Percentiles rank a stretch among this genome's conserved stretches.
These are phyloP conservation scores for Colletotrichum chlorophyti DNA, from an alignment of 2,329 filamentous ascomycete genomes.

Conservation along the genomic window DNA sequence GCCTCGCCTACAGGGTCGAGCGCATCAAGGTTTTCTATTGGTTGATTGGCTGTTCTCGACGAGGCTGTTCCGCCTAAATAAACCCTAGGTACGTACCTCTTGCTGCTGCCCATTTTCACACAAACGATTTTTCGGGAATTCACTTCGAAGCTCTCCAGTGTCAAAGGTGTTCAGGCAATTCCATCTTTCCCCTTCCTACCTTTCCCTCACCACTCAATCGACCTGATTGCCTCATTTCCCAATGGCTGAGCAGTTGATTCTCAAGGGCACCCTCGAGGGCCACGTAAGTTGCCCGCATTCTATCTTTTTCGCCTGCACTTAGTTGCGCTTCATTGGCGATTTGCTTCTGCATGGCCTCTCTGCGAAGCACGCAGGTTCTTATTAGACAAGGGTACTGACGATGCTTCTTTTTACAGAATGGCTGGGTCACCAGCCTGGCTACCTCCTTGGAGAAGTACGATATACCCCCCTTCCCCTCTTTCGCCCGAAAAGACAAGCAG, in stretches of 20 bases:
- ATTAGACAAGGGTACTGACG: conserved; percentile 28
- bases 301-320: conserved; percentile 31
- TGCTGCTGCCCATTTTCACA: too few relatives aligned
- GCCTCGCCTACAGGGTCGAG: too few relatives aligned
- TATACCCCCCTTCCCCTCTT: background rate
- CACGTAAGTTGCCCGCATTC: conserved; percentile 73
- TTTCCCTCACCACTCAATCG: conserved; percentile 47
- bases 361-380: too few relatives aligned
- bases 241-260: conserved; percentile 94
- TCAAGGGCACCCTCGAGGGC: conserved; percentile 97
- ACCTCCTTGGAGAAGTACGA: conserved; percentile 98
- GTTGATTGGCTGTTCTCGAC: too few relatives aligned
- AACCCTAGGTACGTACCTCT: too few relatives aligned
- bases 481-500: too few relatives aligned
- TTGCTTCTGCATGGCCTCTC: too few relatives aligned
- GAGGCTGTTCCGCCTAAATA: too few relatives aligned
- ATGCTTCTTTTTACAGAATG: conserved; percentile 63
- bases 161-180: conserved; percentile 36
- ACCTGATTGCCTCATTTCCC: conserved; percentile 51
- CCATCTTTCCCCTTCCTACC: conserved; percentile 38
- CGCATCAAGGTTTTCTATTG: too few relatives aligned
- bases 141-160: conserved; percentile 27
- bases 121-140: conserved; percentile 58
- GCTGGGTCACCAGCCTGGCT: conserved; percentile 98
- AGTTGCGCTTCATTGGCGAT: conserved; percentile 34